Percentiles rank a stretch among this genome's conserved stretches.
These are phyloP conservation scores for Crithidia mellificae DNA, from an alignment of 208 protist species.

Conservation along the genomic window DNA sequence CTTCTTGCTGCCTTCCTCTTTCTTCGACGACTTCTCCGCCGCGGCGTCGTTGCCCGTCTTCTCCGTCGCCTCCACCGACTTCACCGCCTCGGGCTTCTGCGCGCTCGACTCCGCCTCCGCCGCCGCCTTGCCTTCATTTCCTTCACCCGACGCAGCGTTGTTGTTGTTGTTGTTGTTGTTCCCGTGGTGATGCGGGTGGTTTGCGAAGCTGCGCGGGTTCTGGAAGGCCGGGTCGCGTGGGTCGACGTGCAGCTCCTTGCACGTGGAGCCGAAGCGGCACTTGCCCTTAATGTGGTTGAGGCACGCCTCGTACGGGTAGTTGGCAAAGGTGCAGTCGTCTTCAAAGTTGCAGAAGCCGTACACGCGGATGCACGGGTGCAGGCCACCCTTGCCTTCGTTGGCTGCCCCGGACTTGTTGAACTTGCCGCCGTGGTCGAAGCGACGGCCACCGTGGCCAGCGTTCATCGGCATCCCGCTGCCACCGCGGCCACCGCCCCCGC, in stretches of 20 bases:
- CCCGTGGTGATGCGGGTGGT: conserved; percentile 36
- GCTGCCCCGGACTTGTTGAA: conserved; percentile 16
- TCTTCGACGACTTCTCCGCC: conserved; percentile 9
- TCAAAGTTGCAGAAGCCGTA: conserved; percentile 90
- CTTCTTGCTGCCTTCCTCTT: conserved; percentile 9
- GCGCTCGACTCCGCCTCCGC: conserved; percentile 2
- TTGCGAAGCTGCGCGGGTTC: conserved; percentile 57
- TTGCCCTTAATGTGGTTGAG: conserved; percentile 92
- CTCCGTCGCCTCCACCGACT: conserved; percentile 1
- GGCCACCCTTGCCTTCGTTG: conserved; percentile 32
- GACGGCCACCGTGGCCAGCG: conserved; percentile 4
- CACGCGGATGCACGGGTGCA: conserved; percentile 87
- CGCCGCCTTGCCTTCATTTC: conserved; percentile 6
- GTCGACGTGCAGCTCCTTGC: conserved; percentile 89
- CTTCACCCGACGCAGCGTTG: conserved; percentile 1
- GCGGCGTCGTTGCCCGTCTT: background rate
- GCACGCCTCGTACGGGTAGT: conserved; percentile 88
- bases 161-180: conserved; percentile 19
- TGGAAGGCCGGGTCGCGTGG: conserved; percentile 52
- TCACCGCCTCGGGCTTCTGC: conserved; percentile 6
- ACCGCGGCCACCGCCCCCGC: conserved; percentile 12
- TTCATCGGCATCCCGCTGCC: conserved; percentile 8
- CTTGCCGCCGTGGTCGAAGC: conserved; percentile 32
- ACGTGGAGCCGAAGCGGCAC: conserved; percentile 81
- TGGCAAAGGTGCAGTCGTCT: conserved; percentile 84